A percentile compares a stretch with the other conserved stretches of the same genome.
Evolutionary conservation across 768 basidiomycete genomes (phyloP).

Genomic region (Clitopilus hobsonii): DNA sequence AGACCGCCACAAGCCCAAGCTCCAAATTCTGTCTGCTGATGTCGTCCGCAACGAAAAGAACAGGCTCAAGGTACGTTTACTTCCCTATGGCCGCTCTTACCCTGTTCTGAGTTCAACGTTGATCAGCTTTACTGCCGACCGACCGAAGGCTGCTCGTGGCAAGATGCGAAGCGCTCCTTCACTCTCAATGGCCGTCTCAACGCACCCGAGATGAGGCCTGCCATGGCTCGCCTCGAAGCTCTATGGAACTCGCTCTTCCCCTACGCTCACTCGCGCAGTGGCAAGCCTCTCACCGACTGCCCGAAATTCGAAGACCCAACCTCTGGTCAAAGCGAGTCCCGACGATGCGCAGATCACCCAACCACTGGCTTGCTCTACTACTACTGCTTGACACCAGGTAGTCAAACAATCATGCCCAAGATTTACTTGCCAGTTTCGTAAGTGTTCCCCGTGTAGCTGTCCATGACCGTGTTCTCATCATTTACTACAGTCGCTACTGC

Average conservation of each 20-base stretch:
- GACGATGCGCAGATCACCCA: conserved; percentile 18
- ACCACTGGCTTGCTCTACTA: conserved; percentile 23
- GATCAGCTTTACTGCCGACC: conserved; percentile 24
- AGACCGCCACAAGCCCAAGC: conserved; percentile 15
- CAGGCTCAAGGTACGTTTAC: conserved; percentile 20
- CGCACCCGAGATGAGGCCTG: conserved; percentile 16
- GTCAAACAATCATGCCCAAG: conserved; percentile 22
- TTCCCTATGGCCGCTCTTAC: not conserved
- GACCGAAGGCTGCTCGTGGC: conserved; percentile 21
- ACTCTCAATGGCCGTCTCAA: conserved; percentile 23
- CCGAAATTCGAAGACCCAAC: not conserved
- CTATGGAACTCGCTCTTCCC: conserved; percentile 27
- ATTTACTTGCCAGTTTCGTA: conserved; percentile 27
- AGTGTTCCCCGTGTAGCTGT: conserved; percentile 6
- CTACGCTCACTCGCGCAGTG: conserved; percentile 15
- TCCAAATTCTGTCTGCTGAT: conserved; percentile 24
- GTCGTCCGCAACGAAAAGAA: conserved; percentile 20
- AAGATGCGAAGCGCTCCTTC: conserved; percentile 18
- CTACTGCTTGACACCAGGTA: conserved; percentile 23
- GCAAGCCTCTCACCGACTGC: conserved; percentile 16
- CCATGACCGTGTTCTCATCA: not conserved
- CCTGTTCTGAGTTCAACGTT: not conserved
- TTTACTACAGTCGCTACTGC: conserved; percentile 20
- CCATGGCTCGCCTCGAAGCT: conserved; percentile 16
- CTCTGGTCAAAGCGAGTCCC: conserved; percentile 3